Percentiles rank a stretch among this genome's conserved stretches.
These are phyloP conservation scores for Paratinospora sagittata DNA, from an alignment of 164 flowering plant genomes.

Conservation along the genomic window DNA sequence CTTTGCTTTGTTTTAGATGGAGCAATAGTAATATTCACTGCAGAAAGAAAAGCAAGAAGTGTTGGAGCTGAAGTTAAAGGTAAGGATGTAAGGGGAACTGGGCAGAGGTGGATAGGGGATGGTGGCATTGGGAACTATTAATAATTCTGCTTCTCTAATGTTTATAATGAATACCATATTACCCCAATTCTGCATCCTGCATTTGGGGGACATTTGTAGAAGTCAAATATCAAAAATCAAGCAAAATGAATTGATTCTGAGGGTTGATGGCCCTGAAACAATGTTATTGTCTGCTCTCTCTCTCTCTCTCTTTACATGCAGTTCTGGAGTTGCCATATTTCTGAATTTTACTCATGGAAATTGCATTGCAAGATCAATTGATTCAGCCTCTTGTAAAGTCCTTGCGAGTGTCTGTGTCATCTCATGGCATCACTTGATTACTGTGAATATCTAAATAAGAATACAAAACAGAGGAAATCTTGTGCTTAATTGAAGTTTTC, in stretches of 20 bases:
- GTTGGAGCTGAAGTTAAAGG: too few relatives aligned
- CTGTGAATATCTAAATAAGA: too few relatives aligned
- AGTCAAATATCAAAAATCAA: not conserved
- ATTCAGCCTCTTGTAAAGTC: too few relatives aligned
- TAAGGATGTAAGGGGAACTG: not conserved
- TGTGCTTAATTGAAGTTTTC: too few relatives aligned
- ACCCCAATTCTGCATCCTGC: not conserved
- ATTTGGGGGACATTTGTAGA: not conserved
- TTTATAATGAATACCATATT: not conserved
- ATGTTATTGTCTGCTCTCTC: too few relatives aligned
- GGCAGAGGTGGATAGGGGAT: not conserved
- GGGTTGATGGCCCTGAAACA: not conserved
- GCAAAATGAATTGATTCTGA: not conserved
- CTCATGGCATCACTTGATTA: too few relatives aligned
- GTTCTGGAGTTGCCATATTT: too few relatives aligned
- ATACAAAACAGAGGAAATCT: too few relatives aligned
- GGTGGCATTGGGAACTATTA: not conserved
- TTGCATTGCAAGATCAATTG: too few relatives aligned
- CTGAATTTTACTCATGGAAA: too few relatives aligned
- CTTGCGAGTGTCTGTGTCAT: too few relatives aligned
- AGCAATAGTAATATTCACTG: not conserved
- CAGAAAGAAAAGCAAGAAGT: not conserved
- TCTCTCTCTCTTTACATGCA: too few relatives aligned
- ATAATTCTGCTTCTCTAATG: not conserved
- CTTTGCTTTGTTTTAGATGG: not conserved